These are phyloP conservation scores for Isoetes taiwanensis DNA, from an alignment of 75 land plant species.

Conservation along the genomic window DNA sequence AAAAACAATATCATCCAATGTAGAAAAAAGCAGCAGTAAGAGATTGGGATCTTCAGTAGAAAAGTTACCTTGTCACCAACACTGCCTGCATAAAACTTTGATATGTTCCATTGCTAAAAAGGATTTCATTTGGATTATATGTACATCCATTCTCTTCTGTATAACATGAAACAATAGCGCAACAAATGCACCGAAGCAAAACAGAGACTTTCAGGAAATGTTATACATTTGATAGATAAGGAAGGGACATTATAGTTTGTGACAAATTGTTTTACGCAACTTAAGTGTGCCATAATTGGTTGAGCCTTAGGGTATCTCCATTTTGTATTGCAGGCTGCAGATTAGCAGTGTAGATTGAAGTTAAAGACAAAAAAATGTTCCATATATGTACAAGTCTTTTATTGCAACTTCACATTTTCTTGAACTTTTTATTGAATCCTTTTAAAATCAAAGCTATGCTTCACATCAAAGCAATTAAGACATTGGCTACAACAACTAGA, in stretches of 20 bases:
- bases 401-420: no score
- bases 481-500: constrained; percentile 53
- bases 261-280: constrained; percentile 71
- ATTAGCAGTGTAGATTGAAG: no score
- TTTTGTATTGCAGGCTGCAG: constrained; percentile 77
- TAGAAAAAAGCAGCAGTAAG: not conserved
- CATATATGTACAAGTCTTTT: no score
- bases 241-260: constrained; percentile 57
- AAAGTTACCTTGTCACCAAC: constrained; percentile 73
- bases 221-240: not conserved
- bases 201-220: not conserved
- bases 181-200: no score
- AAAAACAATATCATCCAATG: not conserved
- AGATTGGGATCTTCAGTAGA: not conserved
- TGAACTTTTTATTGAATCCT: no score
- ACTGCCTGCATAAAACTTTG: constrained; percentile 82
- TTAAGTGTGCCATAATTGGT: constrained; percentile 95
- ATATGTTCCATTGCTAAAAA: constrained; percentile 97
- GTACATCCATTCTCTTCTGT: constrained; percentile 90
- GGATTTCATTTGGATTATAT: constrained; percentile 76
- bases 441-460: no score
- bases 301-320: constrained; percentile 76
- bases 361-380: no score
- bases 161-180: no score
- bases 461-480: no score